These are phyloP conservation scores for Mallotus nudiflorus DNA, from an alignment of 345 rosid genomes.

Conservation along the genomic window DNA sequence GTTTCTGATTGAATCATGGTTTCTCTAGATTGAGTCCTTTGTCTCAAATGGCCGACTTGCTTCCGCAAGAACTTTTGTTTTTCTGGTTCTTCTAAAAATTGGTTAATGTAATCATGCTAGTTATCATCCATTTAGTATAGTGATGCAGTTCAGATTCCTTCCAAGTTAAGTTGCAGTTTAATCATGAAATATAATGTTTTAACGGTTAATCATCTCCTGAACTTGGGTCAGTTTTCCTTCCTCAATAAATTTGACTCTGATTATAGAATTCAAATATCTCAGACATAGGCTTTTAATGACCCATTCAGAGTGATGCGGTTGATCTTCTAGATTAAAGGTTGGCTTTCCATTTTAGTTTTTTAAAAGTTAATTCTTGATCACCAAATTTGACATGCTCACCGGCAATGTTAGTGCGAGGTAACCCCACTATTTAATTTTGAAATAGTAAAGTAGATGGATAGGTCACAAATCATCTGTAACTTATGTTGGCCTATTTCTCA, in stretches of 20 bases:
- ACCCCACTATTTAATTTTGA: slow-evolving; percentile 9
- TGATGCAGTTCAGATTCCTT: too few relatives aligned
- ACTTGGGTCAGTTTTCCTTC: too few relatives aligned
- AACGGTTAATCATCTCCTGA: too few relatives aligned
- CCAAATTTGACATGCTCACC: background rate
- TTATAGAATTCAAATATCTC: background rate
- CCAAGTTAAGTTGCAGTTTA: too few relatives aligned
- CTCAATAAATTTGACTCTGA: background rate
- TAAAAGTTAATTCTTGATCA: background rate
- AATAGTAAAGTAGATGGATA: background rate
- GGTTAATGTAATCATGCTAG: background rate
- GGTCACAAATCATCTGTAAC: slow-evolving; percentile 6
- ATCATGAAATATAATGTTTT: too few relatives aligned
- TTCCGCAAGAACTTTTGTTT: too few relatives aligned
- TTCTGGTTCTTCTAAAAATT: background rate
- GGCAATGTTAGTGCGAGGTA: background rate
- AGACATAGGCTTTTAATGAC: too few relatives aligned
- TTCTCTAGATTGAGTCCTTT: background rate
- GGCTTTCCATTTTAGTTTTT: background rate
- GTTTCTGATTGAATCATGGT: background rate
- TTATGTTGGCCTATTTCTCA: background rate
- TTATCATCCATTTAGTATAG: background rate
- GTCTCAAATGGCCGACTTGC: background rate
- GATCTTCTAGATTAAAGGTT: background rate
- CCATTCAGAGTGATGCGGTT: background rate